A percentile compares a stretch with the other conserved stretches of the same genome.
phyloP scores from a whole-genome alignment of 768 basidiomycete genomes.

The Filobasidium floriforme region DNA sequence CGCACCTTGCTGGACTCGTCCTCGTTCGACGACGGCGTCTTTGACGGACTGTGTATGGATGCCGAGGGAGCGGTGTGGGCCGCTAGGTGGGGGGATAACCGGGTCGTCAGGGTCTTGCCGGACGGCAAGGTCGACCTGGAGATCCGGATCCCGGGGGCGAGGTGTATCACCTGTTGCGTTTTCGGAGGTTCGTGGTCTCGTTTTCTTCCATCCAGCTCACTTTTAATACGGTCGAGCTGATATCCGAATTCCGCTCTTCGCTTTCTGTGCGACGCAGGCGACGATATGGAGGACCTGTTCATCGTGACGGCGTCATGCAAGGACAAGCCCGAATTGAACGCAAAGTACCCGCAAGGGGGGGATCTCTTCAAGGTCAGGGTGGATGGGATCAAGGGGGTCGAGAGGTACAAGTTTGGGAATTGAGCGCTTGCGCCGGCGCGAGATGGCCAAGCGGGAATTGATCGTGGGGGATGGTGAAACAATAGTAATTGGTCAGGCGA shows the following conservation, averaged over 20 bases:
- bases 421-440: too few species aligned
- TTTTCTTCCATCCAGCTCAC: too few species aligned
- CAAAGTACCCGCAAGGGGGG: constrained; percentile 20
- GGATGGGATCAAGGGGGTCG: constrained; percentile 21
- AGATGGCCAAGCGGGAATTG: too few species aligned
- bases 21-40: constrained; percentile 27
- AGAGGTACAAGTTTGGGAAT: constrained; percentile 21
- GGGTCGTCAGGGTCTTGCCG: constrained; percentile 34
- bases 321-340: constrained; percentile 9
- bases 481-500: too few species aligned
- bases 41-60: constrained; percentile 39
- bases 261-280: constrained; percentile 5
- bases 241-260: too few species aligned
- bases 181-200: constrained; percentile 26
- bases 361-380: constrained; percentile 24
- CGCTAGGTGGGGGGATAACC: constrained; percentile 36
- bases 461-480: too few species aligned
- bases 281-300: constrained; percentile 22
- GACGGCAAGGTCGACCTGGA: constrained; percentile 27
- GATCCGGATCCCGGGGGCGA: constrained; percentile 26
- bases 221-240: too few species aligned
- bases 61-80: constrained; percentile 38
- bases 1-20: constrained; percentile 26
- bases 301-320: constrained; percentile 17
- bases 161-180: constrained; percentile 31